A percentile compares a stretch with the other conserved stretches of the same genome.
phyloP scores from a whole-genome alignment of 1,284 basidiomycete species.

The Caloboletus inedulis region DNA sequence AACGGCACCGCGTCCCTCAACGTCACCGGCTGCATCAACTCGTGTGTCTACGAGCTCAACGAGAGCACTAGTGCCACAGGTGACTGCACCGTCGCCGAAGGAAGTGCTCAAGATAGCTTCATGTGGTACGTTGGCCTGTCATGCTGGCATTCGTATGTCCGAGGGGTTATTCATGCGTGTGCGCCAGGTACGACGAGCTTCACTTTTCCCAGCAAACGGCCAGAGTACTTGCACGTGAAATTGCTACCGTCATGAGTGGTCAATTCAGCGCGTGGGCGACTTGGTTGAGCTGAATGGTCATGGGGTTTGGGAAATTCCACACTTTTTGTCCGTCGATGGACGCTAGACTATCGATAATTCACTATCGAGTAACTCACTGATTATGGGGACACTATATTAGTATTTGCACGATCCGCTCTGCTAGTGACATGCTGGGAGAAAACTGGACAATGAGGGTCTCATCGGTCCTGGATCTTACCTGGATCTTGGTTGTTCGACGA shows the following conservation, averaged over 20 bases:
- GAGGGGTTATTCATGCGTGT: not conserved
- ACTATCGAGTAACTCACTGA: not conserved
- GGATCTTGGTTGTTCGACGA: not conserved
- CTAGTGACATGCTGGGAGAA: not conserved
- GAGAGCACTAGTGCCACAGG: conserved; percentile 14
- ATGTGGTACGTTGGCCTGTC: conserved; percentile 28
- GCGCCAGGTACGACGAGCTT: conserved; percentile 30
- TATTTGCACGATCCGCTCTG: not conserved
- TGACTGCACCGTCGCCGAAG: conserved; percentile 28
- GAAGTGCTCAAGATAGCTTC: conserved; percentile 32
- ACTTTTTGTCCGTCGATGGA: not conserved
- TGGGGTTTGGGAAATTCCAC: not conserved
- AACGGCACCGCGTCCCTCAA: conserved; percentile 37
- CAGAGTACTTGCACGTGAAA: conserved; percentile 33
- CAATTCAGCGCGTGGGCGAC: conserved; percentile 26
- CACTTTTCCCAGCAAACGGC: conserved; percentile 34
- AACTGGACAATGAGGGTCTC: not conserved
- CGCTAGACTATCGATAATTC: not conserved
- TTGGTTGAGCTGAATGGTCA: conserved; percentile 27
- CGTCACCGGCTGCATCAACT: conserved; percentile 29
- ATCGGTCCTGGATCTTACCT: not conserved
- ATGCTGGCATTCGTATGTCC: not conserved
- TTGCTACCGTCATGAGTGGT: conserved; percentile 27
- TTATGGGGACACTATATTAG: not conserved
- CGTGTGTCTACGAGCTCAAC: conserved; percentile 29